Base-by-base conservation (phyloP, 768 basidiomycete species). In the Tricholoma hemisulphureum region DNA sequence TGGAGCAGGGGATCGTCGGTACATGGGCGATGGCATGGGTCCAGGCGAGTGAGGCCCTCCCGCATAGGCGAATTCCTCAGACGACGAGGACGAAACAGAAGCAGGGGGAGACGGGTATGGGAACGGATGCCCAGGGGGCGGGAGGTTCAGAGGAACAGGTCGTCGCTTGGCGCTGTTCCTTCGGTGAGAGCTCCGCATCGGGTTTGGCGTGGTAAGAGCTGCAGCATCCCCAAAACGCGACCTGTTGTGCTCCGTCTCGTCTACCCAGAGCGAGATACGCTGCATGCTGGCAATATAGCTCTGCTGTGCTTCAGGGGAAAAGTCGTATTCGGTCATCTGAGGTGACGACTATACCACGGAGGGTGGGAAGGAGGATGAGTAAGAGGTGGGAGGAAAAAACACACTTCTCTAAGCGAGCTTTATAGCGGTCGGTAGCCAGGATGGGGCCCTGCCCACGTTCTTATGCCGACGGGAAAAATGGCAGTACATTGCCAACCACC, bases 321-420 rank as follows among this genome's bases (percentile, higher is more conserved):
- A 67, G 54, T 65, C 65, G 48, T 65, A 67, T 57, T 67, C 65
- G n/a, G 65, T 67, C 65, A 67, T 67, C 35, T 41, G 7, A 23
- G 14, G n/a, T 20, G 21, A 20, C 3, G 14, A 18, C 2, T 3
- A 18, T n/a, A n/a, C n/a, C n/a, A n/a, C n/a, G n/a, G n/a, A 6
- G 26, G 4, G 28, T 8, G 28, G 10, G 2, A 24, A 45, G 11
- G 43, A 48, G 28, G 29, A 16, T 48, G 3, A 9, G 24, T n/a
- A 18, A 28, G 46, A 28, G 26, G 8, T 28, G n/a, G 46, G 16
- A 18, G 26, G 13, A 14, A 4, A 48, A 7, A 18, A 10, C n/a
- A 16, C 10, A 28, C 14, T 14, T n/a, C 29, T 3, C 1, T 14
- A n/a, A n/a, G 3, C 13, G 11, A 4, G 11, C 26, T 49, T 49